Percentiles rank a stretch among this genome's conserved stretches.
Conservation (phyloP, 208 protist genomes). For the Borovskyia barvae region DNA sequence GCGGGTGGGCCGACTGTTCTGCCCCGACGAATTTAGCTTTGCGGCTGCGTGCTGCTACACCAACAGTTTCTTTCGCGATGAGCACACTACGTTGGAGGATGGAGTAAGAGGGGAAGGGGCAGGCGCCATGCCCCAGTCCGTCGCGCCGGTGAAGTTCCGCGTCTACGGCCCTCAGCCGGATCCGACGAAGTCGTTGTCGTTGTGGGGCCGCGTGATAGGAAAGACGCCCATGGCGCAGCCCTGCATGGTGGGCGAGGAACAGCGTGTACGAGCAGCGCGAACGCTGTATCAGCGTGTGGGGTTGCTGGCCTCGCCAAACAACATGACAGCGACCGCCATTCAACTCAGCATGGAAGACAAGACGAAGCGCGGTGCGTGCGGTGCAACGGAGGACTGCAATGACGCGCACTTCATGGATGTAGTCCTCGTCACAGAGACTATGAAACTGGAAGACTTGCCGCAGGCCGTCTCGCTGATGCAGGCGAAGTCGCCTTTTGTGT, state of each 20-base stretch:
- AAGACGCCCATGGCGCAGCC: constrained; percentile 16
- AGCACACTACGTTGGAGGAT: not conserved
- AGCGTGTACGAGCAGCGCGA: constrained; percentile 44
- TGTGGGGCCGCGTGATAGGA: constrained; percentile 38
- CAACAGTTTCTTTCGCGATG: constrained; percentile 26
- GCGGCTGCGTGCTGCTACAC: constrained; percentile 58
- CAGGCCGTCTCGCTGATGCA: constrained; percentile 36
- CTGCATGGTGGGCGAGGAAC: constrained; percentile 45
- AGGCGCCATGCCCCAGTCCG: not conserved
- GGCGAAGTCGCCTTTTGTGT: constrained; percentile 27
- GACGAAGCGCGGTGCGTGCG: not conserved
- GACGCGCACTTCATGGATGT: constrained; percentile 35
- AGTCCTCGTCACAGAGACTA: constrained; percentile 45
- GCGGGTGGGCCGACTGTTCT: constrained; percentile 43
- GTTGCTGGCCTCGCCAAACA: constrained; percentile 39
- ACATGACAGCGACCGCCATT: constrained; percentile 45
- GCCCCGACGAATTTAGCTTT: constrained; percentile 45
- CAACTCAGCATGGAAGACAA: constrained; percentile 23
- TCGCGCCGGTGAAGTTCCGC: constrained; percentile 6
- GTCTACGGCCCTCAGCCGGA: constrained; percentile 45
- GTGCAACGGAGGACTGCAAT: not conserved
- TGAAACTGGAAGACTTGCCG: constrained; percentile 55
- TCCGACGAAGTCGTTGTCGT: constrained; percentile 31
- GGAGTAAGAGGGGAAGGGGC: not conserved
- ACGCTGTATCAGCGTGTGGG: constrained; percentile 34